Conservation (phyloP, 345 rosid species). For the Gossypium turneri region DNA sequence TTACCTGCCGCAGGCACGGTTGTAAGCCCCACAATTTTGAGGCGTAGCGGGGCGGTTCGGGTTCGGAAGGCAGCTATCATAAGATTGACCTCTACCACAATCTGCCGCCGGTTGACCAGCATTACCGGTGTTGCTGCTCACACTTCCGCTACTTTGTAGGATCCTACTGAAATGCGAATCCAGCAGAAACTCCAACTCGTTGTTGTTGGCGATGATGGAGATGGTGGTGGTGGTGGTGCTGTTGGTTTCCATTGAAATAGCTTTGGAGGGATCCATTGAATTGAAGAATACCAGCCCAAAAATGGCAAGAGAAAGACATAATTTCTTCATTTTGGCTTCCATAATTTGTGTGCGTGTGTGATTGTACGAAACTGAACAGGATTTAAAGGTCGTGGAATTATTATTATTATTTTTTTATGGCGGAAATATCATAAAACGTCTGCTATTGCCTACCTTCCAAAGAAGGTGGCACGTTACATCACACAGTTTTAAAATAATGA, state of each 20-base stretch:
- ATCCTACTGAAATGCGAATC: conserved; percentile 9
- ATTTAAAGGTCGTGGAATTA: no score
- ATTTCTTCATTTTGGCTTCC: conserved; percentile 4
- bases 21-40: conserved; percentile 1
- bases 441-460: no score
- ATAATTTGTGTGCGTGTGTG: not conserved
- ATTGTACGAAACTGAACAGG: no score
- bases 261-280: not conserved
- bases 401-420: no score
- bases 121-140: not conserved
- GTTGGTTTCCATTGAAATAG: not conserved
- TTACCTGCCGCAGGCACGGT: conserved; percentile 4
- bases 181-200: conserved; percentile 7
- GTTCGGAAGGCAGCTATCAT: conserved; percentile 9
- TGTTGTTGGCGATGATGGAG: not conserved
- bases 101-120: not conserved
- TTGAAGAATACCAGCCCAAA: not conserved
- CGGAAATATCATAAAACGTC: no score
- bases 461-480: no score
- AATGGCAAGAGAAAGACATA: not conserved
- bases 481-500: no score
- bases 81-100: not conserved
- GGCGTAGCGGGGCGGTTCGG: not conserved
- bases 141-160: conserved; percentile 7
- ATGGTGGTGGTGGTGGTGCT: not conserved